phyloP scores from a whole-genome alignment of 106 monocot genomes.

The Dactylorhiza incarnata region DNA sequence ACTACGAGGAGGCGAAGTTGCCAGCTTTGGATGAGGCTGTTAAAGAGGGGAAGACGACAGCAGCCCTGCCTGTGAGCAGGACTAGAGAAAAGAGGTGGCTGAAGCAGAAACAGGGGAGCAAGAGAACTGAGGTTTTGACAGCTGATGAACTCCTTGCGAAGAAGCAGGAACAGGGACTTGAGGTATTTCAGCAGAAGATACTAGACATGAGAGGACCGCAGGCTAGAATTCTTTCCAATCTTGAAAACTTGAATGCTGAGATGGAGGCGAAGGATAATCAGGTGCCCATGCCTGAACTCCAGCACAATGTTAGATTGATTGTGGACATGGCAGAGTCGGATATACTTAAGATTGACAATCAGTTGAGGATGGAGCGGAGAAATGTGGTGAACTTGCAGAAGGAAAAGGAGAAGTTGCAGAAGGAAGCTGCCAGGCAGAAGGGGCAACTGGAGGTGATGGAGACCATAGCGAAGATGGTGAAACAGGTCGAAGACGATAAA shows the following conservation, averaged over 20 bases:
- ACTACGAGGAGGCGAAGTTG: conserved; percentile 70
- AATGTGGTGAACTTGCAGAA: conserved; percentile 66
- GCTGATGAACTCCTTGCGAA: conserved; percentile 75
- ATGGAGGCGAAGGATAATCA: conserved; percentile 63
- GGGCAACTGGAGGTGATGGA: conserved; percentile 72
- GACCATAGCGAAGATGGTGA: conserved; percentile 38
- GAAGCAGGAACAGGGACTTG: conserved; percentile 65
- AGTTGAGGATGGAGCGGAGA: conserved; percentile 77
- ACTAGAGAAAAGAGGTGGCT: conserved; percentile 69
- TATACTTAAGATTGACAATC: conserved; percentile 66
- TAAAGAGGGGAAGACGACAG: conserved; percentile 19
- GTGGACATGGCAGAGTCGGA: conserved; percentile 71
- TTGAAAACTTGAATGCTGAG: conserved; percentile 86
- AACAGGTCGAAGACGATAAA: conserved; percentile 44
- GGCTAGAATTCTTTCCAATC: conserved; percentile 57
- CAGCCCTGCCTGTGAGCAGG: background rate
- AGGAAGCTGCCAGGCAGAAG: conserved; percentile 54
- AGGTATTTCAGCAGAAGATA: conserved; percentile 72
- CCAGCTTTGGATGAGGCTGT: conserved; percentile 38
- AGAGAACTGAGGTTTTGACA: conserved; percentile 57
- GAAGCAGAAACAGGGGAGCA: conserved; percentile 60
- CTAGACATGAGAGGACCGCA: conserved; percentile 95
- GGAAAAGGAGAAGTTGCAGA: conserved; percentile 67
- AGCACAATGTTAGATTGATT: conserved; percentile 77
- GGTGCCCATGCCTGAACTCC: conserved; percentile 94